Evolutionary conservation across 768 basidiomycete genomes (phyloP), one percentile per base, ranked within the genome.

Genomic region (Crepidotus variabilis): DNA sequence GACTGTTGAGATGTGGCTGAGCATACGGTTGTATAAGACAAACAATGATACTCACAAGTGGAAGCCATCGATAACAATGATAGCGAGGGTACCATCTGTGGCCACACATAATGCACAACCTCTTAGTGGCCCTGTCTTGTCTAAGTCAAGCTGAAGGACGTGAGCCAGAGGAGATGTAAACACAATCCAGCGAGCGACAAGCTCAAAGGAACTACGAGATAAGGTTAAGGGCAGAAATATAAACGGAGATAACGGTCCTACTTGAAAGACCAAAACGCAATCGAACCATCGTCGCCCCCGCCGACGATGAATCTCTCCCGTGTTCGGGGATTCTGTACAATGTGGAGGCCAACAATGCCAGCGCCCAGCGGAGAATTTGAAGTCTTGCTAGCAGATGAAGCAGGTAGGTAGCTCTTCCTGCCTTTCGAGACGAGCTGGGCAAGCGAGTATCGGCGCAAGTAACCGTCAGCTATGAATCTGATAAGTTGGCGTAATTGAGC

Each of bases 61-160:
- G 62, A 90, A 84, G 2, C 82, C 85, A 50, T 88, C 86, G 9
- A 92, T 69, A 0, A 75, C 79, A 54, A 98, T 78, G n/a, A 92
- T 80, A 0, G 86, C 92, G 57, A 94, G 81, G 1, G 93, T 92
- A 1, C 94, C 92, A 62, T 93, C 91, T 24, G 74, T 65, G 1
- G 93, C 82, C 6, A 92, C 68, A 63, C 90, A 93, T 10, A 96
- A 66, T 2, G 83, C 72, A 65, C 87, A 89, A 2, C 85, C 88
- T 47, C 77, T 76, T 21, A 95, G 66, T 6, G 84, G 77, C 0
- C 86, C 85, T 1, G 73, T 73, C 14, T 72, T 70, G 18, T 82
- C 78, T 28, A 79, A 75, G 6, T 74, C 71, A 39, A 92, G 72
- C 56, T 82, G 78, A 1, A 89, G 70, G 21, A 90, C 83, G 13